Evolutionary conservation across 352 stramenopile species (phyloP).

Genomic region (Globisporangium abappressorium): DNA sequence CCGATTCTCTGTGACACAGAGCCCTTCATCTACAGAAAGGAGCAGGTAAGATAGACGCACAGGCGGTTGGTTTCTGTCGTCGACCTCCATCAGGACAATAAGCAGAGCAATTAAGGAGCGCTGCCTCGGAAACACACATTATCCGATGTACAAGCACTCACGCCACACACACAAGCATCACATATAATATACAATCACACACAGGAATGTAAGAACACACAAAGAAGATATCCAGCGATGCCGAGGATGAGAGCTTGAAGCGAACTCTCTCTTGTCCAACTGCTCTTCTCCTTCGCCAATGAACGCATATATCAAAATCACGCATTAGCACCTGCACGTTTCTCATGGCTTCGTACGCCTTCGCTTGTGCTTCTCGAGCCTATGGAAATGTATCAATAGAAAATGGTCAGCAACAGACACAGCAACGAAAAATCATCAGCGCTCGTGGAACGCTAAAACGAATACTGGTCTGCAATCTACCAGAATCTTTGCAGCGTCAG

Average conservation of each 20-base stretch:
- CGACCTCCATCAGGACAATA: neutral
- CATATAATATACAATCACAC: neutral
- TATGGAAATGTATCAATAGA: slow-evolving; percentile 2
- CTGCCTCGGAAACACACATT: neutral
- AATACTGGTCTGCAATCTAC: slow-evolving; percentile 1
- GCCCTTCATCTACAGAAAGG: neutral
- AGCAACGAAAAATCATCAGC: neutral
- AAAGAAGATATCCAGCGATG: slow-evolving; percentile 12
- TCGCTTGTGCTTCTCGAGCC: slow-evolving; percentile 25
- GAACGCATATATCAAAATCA: neutral
- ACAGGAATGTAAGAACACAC: neutral
- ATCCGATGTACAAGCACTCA: neutral
- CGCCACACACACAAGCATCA: neutral
- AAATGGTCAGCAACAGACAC: neutral
- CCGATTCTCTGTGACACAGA: neutral
- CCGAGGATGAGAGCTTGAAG: neutral
- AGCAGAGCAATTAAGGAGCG: neutral
- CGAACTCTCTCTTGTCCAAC: neutral
- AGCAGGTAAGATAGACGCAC: neutral
- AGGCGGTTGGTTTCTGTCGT: neutral
- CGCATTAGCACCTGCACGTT: slow-evolving; percentile 20
- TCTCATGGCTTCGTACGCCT: slow-evolving; percentile 26
- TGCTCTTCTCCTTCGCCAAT: neutral
- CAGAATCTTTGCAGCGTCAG: slow-evolving; percentile 19
- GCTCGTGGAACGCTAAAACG: neutral